Conservation (phyloP, 2,329 filamentous ascomycete genomes). For the Claviceps arundinis region DNA sequence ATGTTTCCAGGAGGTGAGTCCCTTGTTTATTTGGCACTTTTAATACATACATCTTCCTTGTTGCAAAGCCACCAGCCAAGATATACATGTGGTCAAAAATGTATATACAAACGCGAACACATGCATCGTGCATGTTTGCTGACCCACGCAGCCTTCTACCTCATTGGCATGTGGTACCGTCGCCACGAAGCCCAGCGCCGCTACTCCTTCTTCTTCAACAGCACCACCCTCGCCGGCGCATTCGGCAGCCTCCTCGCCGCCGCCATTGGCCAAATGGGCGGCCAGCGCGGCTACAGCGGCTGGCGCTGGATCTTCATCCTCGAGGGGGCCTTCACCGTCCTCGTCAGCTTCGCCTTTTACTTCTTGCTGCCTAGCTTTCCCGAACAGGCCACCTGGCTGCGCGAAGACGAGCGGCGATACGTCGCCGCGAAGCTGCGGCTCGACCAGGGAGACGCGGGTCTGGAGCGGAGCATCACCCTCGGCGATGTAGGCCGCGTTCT, state of each 20-base stretch:
- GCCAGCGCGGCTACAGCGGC: slow-evolving; percentile 38
- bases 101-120: neutral
- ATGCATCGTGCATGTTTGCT: neutral
- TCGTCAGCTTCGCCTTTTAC: slow-evolving; percentile 41
- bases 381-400: slow-evolving; percentile 60
- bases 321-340: slow-evolving; percentile 40
- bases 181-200: slow-evolving; percentile 79
- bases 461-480: slow-evolving; percentile 45
- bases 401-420: slow-evolving; percentile 53
- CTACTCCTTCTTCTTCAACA: slow-evolving; percentile 88
- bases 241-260: slow-evolving; percentile 79
- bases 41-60: neutral
- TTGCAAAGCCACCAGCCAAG: too few species aligned
- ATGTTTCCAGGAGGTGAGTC: slow-evolving; percentile 43
- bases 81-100: neutral
- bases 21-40: neutral
- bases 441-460: slow-evolving; percentile 57
- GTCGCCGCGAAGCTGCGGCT: slow-evolving; percentile 51
- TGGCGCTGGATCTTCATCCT: slow-evolving; percentile 58
- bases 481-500: slow-evolving; percentile 49
- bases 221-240: slow-evolving; percentile 64
- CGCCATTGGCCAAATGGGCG: slow-evolving; percentile 70
- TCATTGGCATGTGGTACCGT: slow-evolving; percentile 83
- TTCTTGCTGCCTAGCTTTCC: slow-evolving; percentile 54
- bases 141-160: slow-evolving; percentile 36